These are phyloP conservation scores for Serendipita sp. DNA, from an alignment of 768 basidiomycete genomes.

Conservation along the genomic window DNA sequence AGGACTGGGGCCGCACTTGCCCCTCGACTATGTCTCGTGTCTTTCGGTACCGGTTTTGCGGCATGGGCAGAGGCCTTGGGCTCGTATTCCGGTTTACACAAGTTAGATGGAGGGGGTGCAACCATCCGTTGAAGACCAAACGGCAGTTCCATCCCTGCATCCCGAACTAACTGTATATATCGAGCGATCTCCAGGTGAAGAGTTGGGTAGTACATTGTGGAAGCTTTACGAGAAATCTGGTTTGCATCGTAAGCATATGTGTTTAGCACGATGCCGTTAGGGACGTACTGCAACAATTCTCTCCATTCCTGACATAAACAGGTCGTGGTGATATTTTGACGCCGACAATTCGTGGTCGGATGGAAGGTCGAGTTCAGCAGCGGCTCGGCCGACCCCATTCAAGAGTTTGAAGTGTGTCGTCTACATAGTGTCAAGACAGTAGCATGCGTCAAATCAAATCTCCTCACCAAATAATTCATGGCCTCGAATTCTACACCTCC, in stretches of 20 bases:
- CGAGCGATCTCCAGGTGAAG: constrained; percentile 88
- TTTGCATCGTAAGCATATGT: neutral
- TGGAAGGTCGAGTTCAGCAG: constrained; percentile 47
- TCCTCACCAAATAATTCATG: constrained; percentile 77
- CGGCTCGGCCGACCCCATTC: constrained; percentile 57
- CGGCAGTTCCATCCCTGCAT: constrained; percentile 61
- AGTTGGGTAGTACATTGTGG: constrained; percentile 82
- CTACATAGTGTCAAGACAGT: constrained; percentile 24
- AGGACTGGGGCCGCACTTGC: neutral
- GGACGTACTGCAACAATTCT: constrained; percentile 65
- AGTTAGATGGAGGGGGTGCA: constrained; percentile 53
- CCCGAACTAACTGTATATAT: constrained; percentile 53
- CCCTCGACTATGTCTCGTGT: neutral
- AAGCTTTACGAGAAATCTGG: constrained; percentile 90
- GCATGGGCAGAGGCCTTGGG: neutral
- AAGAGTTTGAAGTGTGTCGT: constrained; percentile 77
- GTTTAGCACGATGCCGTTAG: neutral
- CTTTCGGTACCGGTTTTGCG: neutral
- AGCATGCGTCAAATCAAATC: neutral
- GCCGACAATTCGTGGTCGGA: constrained; percentile 62
- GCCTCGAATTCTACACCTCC: constrained; percentile 98
- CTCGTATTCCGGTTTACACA: constrained; percentile 28
- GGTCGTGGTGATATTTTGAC: constrained; percentile 64
- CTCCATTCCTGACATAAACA: constrained; percentile 85
- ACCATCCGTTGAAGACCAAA: constrained; percentile 67